Evolutionary conservation across 257 asterid genomes (phyloP).

Genomic region (Penstemon eatonii): DNA sequence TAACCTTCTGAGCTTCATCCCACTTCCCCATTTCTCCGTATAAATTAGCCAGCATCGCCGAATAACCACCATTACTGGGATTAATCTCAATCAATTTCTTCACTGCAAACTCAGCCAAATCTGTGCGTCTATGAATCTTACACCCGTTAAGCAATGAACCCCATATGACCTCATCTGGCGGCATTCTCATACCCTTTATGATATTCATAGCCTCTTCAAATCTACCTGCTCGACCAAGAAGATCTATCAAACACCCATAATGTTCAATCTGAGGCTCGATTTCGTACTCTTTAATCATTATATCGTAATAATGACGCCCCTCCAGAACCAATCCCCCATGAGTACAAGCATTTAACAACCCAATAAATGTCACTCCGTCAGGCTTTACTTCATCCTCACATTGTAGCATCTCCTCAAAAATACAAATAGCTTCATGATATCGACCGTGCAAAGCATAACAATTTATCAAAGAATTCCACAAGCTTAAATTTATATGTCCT

Average conservation of each 20-base stretch:
- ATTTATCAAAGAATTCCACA: conserved; percentile 80
- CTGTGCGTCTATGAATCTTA: conserved; percentile 57
- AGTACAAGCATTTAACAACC: conserved; percentile 69
- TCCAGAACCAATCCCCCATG: conserved; percentile 69
- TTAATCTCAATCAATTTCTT: conserved; percentile 54
- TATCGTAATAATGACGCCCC: conserved; percentile 54
- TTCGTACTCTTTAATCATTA: conserved; percentile 49
- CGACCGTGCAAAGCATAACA: conserved; percentile 72
- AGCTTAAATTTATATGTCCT: conserved; percentile 39
- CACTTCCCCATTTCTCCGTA: conserved; percentile 69
- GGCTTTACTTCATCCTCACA: conserved; percentile 45
- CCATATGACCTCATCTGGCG: conserved; percentile 76
- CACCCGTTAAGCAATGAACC: conserved; percentile 79
- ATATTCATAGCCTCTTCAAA: conserved; percentile 72
- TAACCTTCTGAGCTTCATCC: conserved; percentile 56
- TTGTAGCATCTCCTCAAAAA: conserved; percentile 54
- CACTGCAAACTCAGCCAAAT: conserved; percentile 63
- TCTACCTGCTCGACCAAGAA: conserved; percentile 65
- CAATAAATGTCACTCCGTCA: conserved; percentile 69
- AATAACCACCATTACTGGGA: conserved; percentile 66
- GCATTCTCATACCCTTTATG: conserved; percentile 51
- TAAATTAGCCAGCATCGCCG: conserved; percentile 67
- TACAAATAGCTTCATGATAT: conserved; percentile 43
- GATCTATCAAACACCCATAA: conserved; percentile 77
- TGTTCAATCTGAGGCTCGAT: conserved; percentile 74